Evolutionary conservation across 2,329 filamentous ascomycete genomes (phyloP).

Genomic region (Diaporthe sp.): DNA sequence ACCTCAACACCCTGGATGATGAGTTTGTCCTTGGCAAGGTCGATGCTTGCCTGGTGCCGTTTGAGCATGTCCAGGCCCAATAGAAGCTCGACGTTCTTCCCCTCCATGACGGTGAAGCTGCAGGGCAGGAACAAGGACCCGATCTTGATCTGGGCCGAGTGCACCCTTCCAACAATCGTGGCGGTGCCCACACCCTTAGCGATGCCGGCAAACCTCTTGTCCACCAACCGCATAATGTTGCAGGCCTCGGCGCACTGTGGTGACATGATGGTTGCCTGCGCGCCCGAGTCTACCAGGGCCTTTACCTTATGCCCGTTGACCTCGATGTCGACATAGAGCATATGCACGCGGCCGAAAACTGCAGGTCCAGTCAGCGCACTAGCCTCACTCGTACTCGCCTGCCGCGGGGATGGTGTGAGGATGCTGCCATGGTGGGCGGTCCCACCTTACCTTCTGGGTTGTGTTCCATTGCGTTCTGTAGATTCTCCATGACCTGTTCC

Average conservation of each 20-base stretch:
- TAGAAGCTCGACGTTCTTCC: slow-evolving; percentile 93
- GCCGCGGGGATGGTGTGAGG: slow-evolving; percentile 10
- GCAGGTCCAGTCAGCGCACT: slow-evolving; percentile 34
- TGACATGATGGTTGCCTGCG: slow-evolving; percentile 99
- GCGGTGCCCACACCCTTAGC: slow-evolving; percentile 95
- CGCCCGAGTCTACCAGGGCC: slow-evolving; percentile 96
- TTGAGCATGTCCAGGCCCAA: slow-evolving; percentile 97
- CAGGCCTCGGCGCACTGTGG: slow-evolving; percentile 90
- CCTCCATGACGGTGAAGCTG: slow-evolving; percentile 99
- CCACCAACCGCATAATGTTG: slow-evolving; percentile 95
- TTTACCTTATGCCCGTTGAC: slow-evolving; percentile 95
- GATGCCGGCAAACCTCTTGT: slow-evolving; percentile 90
- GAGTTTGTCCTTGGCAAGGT: slow-evolving; percentile 84
- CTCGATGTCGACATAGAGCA: slow-evolving; percentile 95
- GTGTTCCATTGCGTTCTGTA: slow-evolving; percentile 96
- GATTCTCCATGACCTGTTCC: slow-evolving; percentile 92
- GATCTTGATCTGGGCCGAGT: slow-evolving; percentile 95
- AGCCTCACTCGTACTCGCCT: slow-evolving; percentile 6
- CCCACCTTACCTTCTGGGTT: slow-evolving; percentile 85
- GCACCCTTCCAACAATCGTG: slow-evolving; percentile 92
- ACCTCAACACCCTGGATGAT: slow-evolving; percentile 91
- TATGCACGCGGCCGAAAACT: slow-evolving; percentile 95
- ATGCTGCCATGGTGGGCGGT: neutral
- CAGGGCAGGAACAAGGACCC: slow-evolving; percentile 88
- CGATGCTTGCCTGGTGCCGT: slow-evolving; percentile 92